A percentile compares a stretch with the other conserved stretches of the same genome.
phyloP scores from a whole-genome alignment of 345 rosid genomes.

The Salix udensis region DNA sequence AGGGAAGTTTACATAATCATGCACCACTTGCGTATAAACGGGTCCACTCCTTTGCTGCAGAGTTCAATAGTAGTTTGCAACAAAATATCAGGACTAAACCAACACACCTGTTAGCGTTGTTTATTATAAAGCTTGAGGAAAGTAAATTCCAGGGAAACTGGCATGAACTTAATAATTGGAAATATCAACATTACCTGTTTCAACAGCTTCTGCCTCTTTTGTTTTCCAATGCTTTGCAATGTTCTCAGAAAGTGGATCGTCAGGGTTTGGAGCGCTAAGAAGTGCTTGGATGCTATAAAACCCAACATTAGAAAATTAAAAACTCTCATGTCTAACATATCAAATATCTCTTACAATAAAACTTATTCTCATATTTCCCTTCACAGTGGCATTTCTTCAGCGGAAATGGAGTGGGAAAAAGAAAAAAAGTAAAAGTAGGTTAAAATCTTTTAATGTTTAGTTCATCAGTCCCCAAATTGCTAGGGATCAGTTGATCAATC shows the following conservation, averaged over 20 bases:
- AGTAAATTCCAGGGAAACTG: neutral
- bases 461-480: neutral
- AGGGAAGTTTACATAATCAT: conserved; percentile 28
- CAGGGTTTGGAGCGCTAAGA: conserved; percentile 96
- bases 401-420: neutral
- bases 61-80: neutral
- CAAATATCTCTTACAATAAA: neutral
- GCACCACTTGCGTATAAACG: conserved; percentile 87
- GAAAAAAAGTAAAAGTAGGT: neutral
- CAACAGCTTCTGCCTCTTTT: conserved; percentile 94
- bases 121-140: neutral
- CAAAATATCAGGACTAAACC: neutral
- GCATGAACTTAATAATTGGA: neutral
- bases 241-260: conserved; percentile 97
- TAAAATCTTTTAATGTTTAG: neutral
- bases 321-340: neutral
- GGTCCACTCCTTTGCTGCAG: conserved; percentile 98
- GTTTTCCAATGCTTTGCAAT: conserved; percentile 99
- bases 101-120: neutral
- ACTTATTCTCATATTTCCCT: neutral
- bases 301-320: neutral
- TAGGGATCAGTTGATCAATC: neutral
- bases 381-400: neutral
- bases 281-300: conserved; percentile 83
- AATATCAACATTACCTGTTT: conserved; percentile 57